Percentiles rank a stretch among this genome's conserved stretches.
Evolutionary conservation across 768 basidiomycete genomes (phyloP).

Genomic region (Boletus coccyginus): DNA sequence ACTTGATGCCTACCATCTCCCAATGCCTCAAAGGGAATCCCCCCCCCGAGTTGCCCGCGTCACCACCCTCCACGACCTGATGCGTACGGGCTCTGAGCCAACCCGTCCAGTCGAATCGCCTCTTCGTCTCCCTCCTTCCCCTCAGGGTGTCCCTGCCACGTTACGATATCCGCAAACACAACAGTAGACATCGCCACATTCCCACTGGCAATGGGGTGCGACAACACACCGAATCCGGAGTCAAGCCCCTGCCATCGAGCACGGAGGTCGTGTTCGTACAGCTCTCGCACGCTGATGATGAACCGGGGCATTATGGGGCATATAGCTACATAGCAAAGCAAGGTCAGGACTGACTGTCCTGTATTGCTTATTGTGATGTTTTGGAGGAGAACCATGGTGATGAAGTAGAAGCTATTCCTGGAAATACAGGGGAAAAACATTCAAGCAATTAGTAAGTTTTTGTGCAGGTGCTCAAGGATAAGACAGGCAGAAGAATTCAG

Average conservation of each 20-base stretch:
- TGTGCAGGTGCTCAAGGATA: no score
- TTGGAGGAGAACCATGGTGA: no score
- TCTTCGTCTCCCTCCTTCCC: background rate
- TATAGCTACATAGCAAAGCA: background rate
- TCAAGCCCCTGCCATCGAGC: background rate
- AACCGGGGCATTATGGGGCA: background rate
- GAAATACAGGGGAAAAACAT: no score
- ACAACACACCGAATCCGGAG: background rate
- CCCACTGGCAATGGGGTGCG: background rate
- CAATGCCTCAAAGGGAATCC: no score
- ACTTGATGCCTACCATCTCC: no score
- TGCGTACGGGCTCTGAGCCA: no score
- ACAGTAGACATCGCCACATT: background rate
- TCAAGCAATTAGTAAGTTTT: background rate
- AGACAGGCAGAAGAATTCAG: background rate
- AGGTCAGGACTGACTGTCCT: no score
- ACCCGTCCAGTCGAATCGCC: background rate
- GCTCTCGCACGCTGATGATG: slow-evolving; percentile 2
- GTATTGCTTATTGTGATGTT: no score
- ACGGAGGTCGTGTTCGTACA: background rate
- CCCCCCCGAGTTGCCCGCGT: no score
- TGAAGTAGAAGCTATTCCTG: no score
- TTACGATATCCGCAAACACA: background rate
- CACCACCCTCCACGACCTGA: no score
- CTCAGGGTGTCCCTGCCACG: no score